Evolutionary conservation across 2,329 filamentous ascomycete species (phyloP), one percentile per base, ranked within the genome.

Genomic region (Tolypocladium capitatum): DNA sequence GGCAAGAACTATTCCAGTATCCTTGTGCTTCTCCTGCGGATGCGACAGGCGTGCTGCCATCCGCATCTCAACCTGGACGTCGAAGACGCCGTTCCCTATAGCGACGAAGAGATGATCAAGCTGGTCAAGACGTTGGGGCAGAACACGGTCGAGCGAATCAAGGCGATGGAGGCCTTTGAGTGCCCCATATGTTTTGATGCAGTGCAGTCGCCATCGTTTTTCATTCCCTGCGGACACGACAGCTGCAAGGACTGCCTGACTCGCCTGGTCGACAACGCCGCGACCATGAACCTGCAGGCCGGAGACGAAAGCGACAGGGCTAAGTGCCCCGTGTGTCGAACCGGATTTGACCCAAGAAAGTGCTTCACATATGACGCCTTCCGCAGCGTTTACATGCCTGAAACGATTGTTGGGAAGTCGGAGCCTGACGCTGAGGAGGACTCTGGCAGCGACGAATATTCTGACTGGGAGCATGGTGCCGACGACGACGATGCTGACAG

Each of bases 151-250:
- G 59, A 69, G n/a, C 78, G 86, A 7, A 74, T 92, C 59, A 84
- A 70, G 54, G 60, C 58, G 1, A 60, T 63, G 1, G 71, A 80
- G 1, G 75, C 71, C 2, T 86, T 91, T 45, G 83, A 90, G 60
- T 94, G 89, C 58, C 86, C 86, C 0, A 81, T 92, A 20, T 95
- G 89, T 61, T 82, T 85, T 49, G 89, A 95, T 57, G 80, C 73
- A 2, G 78, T 83, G 7, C 72, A 76, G 14, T 89, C 90, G 52
- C 85, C 86, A 0, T 77, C 77, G 3, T 86, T 94, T 52, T 83
- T 90, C 62, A 72, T 87, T 46, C 87, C 87, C 1, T 95, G 89
- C 58, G 89, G 89, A 2, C 89, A 95, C 58, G 79, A 83, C 50
- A 80, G 81, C 24, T 95, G 89, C 63, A 69, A 75, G 1, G 83